Evolutionary conservation across 2,329 filamentous ascomycete species (phyloP).

Genomic region (Sodiomyces alkalinus): DNA sequence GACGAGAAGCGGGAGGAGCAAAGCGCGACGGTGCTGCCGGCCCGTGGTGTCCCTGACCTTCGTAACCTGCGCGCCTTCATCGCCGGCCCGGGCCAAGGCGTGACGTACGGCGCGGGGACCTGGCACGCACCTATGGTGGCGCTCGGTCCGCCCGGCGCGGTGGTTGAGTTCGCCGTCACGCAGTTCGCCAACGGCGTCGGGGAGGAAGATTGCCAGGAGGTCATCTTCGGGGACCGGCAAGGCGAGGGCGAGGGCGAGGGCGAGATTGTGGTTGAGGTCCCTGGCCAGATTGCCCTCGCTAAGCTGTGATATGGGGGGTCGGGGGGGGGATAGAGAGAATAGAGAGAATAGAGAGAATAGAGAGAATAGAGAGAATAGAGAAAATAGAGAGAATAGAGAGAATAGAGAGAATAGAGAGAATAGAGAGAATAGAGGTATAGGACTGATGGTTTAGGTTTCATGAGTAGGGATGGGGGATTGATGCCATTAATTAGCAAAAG

Average conservation of each 20-base stretch:
- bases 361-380: no score
- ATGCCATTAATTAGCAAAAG: no score
- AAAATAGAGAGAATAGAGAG: no score
- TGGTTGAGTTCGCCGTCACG: constrained; percentile 75
- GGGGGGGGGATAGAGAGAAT: no score
- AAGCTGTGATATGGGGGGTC: constrained; percentile 8
- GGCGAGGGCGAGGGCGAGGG: constrained; percentile 27
- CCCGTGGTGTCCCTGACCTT: constrained; percentile 58
- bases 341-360: no score
- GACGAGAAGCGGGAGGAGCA: constrained; percentile 1
- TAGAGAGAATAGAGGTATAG: no score
- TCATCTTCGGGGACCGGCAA: constrained; percentile 23
- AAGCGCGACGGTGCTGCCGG: constrained; percentile 27
- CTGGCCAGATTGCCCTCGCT: constrained; percentile 5
- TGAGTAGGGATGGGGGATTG: no score
- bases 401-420: no score
- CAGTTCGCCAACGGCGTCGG: constrained; percentile 77
- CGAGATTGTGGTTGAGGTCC: constrained; percentile 19
- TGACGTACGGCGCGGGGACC: constrained; percentile 82
- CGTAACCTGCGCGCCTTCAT: constrained; percentile 59
- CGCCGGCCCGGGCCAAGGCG: constrained; percentile 62
- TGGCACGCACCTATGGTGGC: constrained; percentile 97
- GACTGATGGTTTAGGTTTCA: no score
- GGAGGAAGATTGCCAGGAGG: constrained; percentile 80
- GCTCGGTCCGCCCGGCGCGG: constrained; percentile 40